Conservation (phyloP, 495 filamentous ascomycete species). For the Xylaria scruposa region DNA sequence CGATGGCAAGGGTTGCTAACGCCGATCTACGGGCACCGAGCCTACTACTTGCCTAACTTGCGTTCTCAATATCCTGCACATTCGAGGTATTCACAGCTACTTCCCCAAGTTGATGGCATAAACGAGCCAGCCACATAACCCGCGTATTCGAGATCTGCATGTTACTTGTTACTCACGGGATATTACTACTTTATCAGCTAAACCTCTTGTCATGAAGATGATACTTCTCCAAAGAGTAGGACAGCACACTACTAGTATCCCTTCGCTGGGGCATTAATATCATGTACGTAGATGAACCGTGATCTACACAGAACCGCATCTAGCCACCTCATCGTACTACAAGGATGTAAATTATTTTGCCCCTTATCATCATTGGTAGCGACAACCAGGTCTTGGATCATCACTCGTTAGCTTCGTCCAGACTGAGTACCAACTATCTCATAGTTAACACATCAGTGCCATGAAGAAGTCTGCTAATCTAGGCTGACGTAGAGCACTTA, state of each 20-base stretch:
- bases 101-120: not conserved
- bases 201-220: not conserved
- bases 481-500: constrained; percentile 16
- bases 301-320: constrained; percentile 29
- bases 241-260: not conserved
- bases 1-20: not conserved
- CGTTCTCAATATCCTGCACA: too few relatives aligned
- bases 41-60: not conserved
- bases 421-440: not conserved
- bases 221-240: not conserved
- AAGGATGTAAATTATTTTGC: constrained; percentile 14
- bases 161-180: not conserved
- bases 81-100: not conserved
- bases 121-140: not conserved
- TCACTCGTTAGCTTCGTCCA: not conserved
- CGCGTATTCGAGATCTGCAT: not conserved
- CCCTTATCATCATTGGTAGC: not conserved
- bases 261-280: constrained; percentile 28
- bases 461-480: constrained; percentile 12
- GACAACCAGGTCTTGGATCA: not conserved
- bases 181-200: not conserved
- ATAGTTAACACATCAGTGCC: not conserved
- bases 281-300: constrained; percentile 24
- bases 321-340: constrained; percentile 28
- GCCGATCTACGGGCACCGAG: not conserved